Conservation (phyloP, 2,329 filamentous ascomycete species). For the Fusarium azukiicola region DNA sequence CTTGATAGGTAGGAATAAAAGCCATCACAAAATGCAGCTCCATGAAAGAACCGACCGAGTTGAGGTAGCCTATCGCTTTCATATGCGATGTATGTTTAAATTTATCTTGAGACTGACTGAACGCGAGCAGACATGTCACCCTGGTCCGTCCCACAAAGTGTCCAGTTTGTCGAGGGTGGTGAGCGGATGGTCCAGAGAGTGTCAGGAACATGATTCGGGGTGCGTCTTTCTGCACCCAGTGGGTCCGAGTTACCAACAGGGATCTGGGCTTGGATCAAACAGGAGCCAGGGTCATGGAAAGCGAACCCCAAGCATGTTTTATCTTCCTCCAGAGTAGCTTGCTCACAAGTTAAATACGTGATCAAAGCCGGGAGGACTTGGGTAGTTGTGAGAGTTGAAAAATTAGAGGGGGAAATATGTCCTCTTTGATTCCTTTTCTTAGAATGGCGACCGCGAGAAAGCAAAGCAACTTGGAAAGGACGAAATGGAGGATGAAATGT, state of each 20-base stretch:
- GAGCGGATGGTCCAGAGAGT: neutral
- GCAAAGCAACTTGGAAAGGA: slow-evolving; percentile 11
- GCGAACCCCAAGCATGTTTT: neutral
- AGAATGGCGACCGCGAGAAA: slow-evolving; percentile 7
- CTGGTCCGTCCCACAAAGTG: neutral
- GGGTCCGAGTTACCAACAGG: neutral
- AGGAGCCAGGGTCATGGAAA: neutral
- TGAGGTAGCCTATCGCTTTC: neutral
- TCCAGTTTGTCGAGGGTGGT: neutral
- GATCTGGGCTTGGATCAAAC: neutral
- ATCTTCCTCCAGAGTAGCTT: neutral
- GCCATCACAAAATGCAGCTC: neutral
- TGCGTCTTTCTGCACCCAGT: neutral
- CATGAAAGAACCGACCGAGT: neutral
- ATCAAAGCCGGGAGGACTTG: neutral
- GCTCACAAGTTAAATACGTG: neutral
- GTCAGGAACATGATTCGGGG: neutral
- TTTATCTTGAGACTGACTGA: neutral
- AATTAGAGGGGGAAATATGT: neutral
- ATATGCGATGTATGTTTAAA: neutral
- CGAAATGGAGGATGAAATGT: slow-evolving; percentile 10
- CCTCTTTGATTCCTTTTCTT: neutral
- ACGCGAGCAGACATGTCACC: neutral
- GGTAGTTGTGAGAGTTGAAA: neutral
- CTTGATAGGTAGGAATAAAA: neutral